Evolutionary conservation across 1,284 basidiomycete species (phyloP).

Genomic region (Heliocybe sulcata): DNA sequence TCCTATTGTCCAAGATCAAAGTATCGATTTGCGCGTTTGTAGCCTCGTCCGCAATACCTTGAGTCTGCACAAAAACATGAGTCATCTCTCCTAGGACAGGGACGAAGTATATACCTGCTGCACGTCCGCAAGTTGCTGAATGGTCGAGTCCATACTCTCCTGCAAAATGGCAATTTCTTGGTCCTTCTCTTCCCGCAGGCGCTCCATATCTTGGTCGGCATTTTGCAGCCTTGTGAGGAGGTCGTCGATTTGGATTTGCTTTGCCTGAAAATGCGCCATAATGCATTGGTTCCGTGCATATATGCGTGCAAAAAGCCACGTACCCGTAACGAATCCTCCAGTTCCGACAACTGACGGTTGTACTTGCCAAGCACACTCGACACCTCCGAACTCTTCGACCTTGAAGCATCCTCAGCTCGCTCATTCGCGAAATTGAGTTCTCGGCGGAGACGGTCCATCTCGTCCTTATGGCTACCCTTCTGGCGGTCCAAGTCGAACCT

Average conservation of each 20-base stretch:
- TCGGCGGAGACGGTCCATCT: constrained; percentile 87
- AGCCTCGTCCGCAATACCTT: constrained; percentile 82
- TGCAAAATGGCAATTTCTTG: constrained; percentile 94
- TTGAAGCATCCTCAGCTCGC: constrained; percentile 89
- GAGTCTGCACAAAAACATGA: constrained; percentile 41
- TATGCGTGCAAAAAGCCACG: constrained; percentile 18
- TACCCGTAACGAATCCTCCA: constrained; percentile 91
- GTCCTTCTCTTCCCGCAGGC: constrained; percentile 91
- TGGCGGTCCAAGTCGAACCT: constrained; percentile 95
- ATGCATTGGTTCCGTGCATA: constrained; percentile 2
- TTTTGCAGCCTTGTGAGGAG: constrained; percentile 75
- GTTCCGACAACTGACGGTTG: constrained; percentile 92
- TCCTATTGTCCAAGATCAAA: constrained; percentile 93
- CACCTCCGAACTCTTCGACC: constrained; percentile 91
- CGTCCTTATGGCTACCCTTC: constrained; percentile 94
- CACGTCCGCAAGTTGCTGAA: constrained; percentile 84
- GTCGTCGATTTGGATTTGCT: constrained; percentile 94
- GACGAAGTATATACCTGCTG: constrained; percentile 55
- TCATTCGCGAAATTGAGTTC: constrained; percentile 98
- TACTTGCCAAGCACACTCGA: constrained; percentile 87
- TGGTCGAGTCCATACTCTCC: constrained; percentile 92
- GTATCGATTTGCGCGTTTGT: constrained; percentile 96
- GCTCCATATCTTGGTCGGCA: constrained; percentile 70
- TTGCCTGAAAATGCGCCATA: constrained; percentile 45
- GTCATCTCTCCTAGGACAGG: constrained; percentile 2